A percentile compares a stretch with the other conserved stretches of the same genome.
phyloP scores from a whole-genome alignment of 768 basidiomycete genomes.

The Strobilomyces confusus region DNA sequence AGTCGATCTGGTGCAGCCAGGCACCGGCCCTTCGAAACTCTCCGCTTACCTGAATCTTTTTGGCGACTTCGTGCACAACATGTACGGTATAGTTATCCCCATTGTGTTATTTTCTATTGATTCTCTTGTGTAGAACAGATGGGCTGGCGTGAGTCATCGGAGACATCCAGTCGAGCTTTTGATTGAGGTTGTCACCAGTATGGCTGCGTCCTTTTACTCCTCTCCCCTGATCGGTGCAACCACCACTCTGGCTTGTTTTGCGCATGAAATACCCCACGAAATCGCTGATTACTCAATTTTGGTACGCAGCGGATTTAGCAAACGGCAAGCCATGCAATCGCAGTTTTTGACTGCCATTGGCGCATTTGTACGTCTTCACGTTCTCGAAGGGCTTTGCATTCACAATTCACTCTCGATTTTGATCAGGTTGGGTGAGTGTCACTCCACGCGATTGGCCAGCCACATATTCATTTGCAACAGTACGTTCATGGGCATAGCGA shows the following conservation, averaged over 20 bases:
- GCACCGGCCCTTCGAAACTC: constrained; percentile 66
- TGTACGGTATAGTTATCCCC: constrained; percentile 40
- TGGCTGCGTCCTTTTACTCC: constrained; percentile 97
- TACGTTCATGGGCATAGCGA: constrained; percentile 84
- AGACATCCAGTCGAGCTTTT: constrained; percentile 2
- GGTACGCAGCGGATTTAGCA: constrained; percentile 85
- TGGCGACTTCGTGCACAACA: constrained; percentile 93
- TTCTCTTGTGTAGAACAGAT: constrained; percentile 61
- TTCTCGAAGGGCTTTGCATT: constrained; percentile 8
- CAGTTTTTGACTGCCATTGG: constrained; percentile 91
- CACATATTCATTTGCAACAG: constrained; percentile 33
- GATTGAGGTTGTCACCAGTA: constrained; percentile 40
- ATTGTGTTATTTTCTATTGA: constrained; percentile 17
- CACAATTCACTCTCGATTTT: constrained; percentile 18
- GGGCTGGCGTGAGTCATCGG: constrained; percentile 71
- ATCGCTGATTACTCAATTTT: constrained; percentile 97
- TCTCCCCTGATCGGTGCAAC: constrained; percentile 91
- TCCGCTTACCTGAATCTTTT: constrained; percentile 92
- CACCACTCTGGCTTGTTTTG: constrained; percentile 92
- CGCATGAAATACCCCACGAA: constrained; percentile 94
- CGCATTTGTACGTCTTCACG: constrained; percentile 62
- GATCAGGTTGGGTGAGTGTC: constrained; percentile 35
- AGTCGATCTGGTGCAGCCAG: constrained; percentile 20
- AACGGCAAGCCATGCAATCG: constrained; percentile 88
- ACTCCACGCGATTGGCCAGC: background rate